These are phyloP conservation scores for Camelina hispida DNA, from an alignment of 345 rosid genomes.

Conservation along the genomic window DNA sequence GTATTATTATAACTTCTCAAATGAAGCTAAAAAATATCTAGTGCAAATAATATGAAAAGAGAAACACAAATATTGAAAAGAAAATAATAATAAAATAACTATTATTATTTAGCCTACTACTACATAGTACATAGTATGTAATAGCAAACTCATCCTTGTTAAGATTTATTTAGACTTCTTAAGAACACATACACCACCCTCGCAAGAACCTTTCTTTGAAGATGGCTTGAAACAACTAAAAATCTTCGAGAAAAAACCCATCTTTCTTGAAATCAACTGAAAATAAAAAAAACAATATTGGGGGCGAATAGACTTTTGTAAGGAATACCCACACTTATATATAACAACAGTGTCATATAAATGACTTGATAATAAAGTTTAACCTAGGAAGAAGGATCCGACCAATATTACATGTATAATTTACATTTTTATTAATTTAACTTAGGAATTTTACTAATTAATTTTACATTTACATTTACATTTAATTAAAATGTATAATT, in stretches of 20 bases:
- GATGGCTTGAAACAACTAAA: slow-evolving; percentile 14
- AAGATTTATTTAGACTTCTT: background rate
- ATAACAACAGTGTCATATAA: background rate
- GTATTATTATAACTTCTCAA: background rate
- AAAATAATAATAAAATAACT: background rate
- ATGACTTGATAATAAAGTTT: background rate
- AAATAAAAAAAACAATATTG: background rate
- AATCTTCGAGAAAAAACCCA: slow-evolving; percentile 2
- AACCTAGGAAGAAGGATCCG: background rate
- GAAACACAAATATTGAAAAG: background rate
- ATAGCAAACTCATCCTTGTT: background rate
- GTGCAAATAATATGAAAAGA: background rate
- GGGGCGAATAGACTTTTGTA: background rate
- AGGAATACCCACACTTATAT: background rate
- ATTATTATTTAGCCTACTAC: background rate
- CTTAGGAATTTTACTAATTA: too few species aligned
- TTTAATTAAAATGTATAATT: too few species aligned
- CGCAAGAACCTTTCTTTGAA: background rate
- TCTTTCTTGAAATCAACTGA: background rate
- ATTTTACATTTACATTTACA: too few species aligned
- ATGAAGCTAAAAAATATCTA: background rate
- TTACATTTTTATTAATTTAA: too few species aligned
- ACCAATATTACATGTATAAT: too few species aligned
- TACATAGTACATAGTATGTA: background rate
- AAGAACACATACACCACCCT: background rate